These are phyloP conservation scores for Coprinopsis sp. DNA, from an alignment of 768 basidiomycete genomes.

Conservation along the genomic window DNA sequence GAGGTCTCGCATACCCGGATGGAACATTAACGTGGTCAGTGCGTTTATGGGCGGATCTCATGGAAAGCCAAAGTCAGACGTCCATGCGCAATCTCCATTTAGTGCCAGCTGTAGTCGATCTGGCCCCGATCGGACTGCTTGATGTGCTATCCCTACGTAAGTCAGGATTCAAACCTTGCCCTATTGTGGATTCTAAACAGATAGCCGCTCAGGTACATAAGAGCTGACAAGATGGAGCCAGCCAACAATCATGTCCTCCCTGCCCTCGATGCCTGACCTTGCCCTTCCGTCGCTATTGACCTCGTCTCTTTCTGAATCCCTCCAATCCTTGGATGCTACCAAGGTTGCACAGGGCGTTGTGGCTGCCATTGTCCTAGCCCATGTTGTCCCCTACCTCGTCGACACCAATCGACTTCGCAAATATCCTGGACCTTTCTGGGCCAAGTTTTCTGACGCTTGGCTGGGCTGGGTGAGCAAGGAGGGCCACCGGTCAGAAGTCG, in stretches of 20 bases:
- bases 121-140: not conserved
- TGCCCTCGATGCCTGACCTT: not conserved
- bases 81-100: not conserved
- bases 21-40: not conserved
- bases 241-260: not conserved
- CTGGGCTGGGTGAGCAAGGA: conserved; percentile 56
- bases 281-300: conserved; percentile 1
- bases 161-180: not conserved
- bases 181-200: conserved; percentile 3
- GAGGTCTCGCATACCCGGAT: not conserved
- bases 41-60: conserved; percentile 23
- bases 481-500: conserved; percentile 72
- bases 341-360: conserved; percentile 14
- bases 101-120: not conserved
- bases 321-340: not conserved
- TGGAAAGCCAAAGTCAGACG: conserved; percentile 2
- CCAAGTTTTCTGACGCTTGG: conserved; percentile 72
- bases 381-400: conserved; percentile 46
- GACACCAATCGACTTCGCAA: conserved; percentile 57
- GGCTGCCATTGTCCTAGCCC: conserved; percentile 28
- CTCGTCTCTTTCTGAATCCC: not conserved
- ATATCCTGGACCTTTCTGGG: conserved; percentile 66
- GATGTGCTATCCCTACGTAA: not conserved
- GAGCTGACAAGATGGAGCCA: conserved; percentile 3
- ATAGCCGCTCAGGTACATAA: conserved; percentile 2